Conservation (phyloP, 1,139 yeast species). For the Yamadazyma songkhlaensis region DNA sequence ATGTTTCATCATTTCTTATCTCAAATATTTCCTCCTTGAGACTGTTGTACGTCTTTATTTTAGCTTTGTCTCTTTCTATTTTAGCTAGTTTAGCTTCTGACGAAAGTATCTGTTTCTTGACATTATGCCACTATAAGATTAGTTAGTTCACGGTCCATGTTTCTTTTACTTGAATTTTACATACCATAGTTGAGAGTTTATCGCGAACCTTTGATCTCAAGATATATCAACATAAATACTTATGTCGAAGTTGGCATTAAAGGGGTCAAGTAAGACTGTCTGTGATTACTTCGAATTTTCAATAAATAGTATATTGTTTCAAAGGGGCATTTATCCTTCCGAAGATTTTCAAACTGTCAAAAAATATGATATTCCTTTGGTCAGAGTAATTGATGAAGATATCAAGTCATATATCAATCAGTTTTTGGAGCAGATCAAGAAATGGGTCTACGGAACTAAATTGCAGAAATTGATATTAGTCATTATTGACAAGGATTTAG, state of each 20-base stretch:
- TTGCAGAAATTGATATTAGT: constrained; percentile 70
- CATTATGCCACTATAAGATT: constrained; percentile 58
- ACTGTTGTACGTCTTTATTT: constrained; percentile 54
- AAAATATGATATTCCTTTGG: constrained; percentile 77
- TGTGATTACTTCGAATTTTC: constrained; percentile 85
- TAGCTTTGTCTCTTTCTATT: constrained; percentile 47
- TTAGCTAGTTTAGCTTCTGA: constrained; percentile 58
- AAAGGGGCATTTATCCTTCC: constrained; percentile 86
- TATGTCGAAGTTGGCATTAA: constrained; percentile 51
- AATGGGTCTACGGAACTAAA: constrained; percentile 75
- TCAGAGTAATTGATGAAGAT: constrained; percentile 74
- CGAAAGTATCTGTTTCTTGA: constrained; percentile 57
- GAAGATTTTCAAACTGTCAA: constrained; percentile 80
- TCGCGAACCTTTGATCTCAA: constrained; percentile 1
- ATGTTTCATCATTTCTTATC: constrained; percentile 27
- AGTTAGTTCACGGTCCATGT: too few species aligned
- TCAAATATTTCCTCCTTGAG: constrained; percentile 44
- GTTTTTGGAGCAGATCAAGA: constrained; percentile 73
- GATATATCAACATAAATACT: neutral
- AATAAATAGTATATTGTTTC: constrained; percentile 78
- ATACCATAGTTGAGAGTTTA: constrained; percentile 5
- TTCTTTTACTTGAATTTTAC: neutral
- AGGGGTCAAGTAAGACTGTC: constrained; percentile 75
- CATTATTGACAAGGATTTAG: constrained; percentile 63
- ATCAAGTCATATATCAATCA: constrained; percentile 65